Percentiles rank a stretch among this genome's conserved stretches.
These are phyloP conservation scores for Wallacemonas sp. DNA, from an alignment of 208 protist genomes.

Conservation along the genomic window DNA sequence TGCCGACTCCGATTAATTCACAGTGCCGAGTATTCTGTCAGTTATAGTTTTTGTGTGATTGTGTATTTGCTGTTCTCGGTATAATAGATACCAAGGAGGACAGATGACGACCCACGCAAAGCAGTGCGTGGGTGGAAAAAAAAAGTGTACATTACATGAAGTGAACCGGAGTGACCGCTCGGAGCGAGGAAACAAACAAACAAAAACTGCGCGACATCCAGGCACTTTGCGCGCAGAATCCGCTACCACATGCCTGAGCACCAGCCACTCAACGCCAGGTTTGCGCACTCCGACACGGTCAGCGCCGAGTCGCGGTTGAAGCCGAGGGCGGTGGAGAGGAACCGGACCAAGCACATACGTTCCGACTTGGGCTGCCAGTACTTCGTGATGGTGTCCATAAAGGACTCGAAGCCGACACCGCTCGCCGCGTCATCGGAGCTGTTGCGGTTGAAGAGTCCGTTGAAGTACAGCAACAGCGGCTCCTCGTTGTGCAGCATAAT, in stretches of 20 bases:
- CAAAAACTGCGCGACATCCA: too few relatives aligned
- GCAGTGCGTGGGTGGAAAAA: too few relatives aligned
- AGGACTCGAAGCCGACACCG: conserved; percentile 71
- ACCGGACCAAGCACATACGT: conserved; percentile 66
- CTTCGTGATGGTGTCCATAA: conserved; percentile 50
- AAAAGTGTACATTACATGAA: neutral
- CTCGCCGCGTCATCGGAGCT: conserved; percentile 40
- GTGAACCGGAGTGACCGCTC: too few relatives aligned
- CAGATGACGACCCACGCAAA: neutral
- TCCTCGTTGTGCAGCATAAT: conserved; percentile 85
- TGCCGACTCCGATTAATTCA: too few relatives aligned
- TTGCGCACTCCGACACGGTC: conserved; percentile 66
- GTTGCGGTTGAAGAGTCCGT: conserved; percentile 65
- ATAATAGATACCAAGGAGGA: too few relatives aligned
- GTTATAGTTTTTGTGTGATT: too few relatives aligned
- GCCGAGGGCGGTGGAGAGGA: conserved; percentile 61
- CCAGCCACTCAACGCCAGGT: conserved; percentile 74
- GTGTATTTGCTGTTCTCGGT: too few relatives aligned
- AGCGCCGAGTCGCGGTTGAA: conserved; percentile 65
- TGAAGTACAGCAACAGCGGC: conserved; percentile 72
- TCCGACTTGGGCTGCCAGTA: conserved; percentile 66
- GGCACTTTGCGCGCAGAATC: too few relatives aligned
- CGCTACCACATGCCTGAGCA: conserved; percentile 69
- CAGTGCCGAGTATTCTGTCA: too few relatives aligned
- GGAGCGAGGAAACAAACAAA: too few relatives aligned